A percentile compares a stretch with the other conserved stretches of the same genome.
phyloP scores from a whole-genome alignment of 1,139 yeast species.

The Suhomyces anneliseae region DNA sequence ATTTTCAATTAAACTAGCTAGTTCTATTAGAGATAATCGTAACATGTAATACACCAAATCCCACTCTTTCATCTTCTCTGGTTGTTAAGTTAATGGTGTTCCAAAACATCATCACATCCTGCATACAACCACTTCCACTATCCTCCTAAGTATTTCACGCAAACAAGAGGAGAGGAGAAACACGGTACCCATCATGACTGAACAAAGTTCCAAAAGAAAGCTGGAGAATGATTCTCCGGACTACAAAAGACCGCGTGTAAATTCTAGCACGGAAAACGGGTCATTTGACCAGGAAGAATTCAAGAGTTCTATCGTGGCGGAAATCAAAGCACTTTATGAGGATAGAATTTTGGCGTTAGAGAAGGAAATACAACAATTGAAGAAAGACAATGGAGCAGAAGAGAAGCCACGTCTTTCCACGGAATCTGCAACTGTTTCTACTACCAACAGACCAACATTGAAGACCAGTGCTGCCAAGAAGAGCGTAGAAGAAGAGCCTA shows the following conservation, averaged over 20 bases:
- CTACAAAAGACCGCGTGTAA: not conserved
- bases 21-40: not conserved
- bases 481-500: not conserved
- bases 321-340: constrained; percentile 16
- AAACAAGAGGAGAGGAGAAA: not conserved
- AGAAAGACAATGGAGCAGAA: constrained; percentile 1
- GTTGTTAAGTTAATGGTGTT: not conserved
- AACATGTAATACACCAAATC: not conserved
- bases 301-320: constrained; percentile 5
- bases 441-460: not conserved
- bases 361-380: constrained; percentile 20
- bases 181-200: not conserved
- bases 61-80: not conserved
- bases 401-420: not conserved
- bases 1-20: not conserved
- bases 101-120: not conserved
- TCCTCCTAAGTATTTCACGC: not conserved
- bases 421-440: not conserved
- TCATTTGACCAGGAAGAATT: not conserved
- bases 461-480: not conserved
- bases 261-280: not conserved
- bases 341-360: constrained; percentile 22
- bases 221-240: not conserved
- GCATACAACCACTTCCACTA: not conserved
- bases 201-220: constrained; percentile 5